These are phyloP conservation scores for Gleditsia sinensis DNA, from an alignment of 306 rosid species.

Conservation along the genomic window DNA sequence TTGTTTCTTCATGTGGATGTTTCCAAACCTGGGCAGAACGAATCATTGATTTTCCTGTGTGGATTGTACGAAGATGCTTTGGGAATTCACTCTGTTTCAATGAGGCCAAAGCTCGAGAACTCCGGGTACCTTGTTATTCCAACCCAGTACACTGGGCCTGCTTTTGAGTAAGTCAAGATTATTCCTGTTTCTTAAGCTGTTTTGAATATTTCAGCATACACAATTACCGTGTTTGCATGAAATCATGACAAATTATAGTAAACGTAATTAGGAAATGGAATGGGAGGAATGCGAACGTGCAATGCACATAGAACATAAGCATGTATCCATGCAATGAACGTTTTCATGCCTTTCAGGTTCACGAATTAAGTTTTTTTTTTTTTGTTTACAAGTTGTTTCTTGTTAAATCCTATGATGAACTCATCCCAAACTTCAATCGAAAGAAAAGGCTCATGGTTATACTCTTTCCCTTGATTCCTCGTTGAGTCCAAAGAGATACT, in stretches of 20 bases:
- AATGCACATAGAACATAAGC: neutral
- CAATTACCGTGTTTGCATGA: neutral
- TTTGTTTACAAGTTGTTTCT: neutral
- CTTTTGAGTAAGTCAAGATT: slow-evolving; percentile 58
- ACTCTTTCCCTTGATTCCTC: neutral
- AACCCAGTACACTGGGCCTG: slow-evolving; percentile 64
- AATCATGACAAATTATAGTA: neutral
- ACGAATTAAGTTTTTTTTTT: neutral
- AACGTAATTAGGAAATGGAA: neutral
- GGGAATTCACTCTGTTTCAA: slow-evolving; percentile 89
- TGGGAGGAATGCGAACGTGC: neutral
- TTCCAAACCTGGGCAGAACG: slow-evolving; percentile 63
- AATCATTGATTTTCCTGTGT: slow-evolving; percentile 70
- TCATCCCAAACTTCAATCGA: neutral
- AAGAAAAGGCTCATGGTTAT: neutral
- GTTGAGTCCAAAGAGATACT: neutral
- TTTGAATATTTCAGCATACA: neutral
- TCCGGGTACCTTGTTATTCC: slow-evolving; percentile 45
- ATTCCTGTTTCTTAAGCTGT: neutral
- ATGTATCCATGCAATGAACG: neutral
- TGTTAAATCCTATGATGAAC: neutral
- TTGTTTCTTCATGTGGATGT: slow-evolving; percentile 77
- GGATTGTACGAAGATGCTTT: slow-evolving; percentile 85
- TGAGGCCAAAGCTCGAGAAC: slow-evolving; percentile 56
- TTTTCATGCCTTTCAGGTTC: neutral